Conservation (phyloP, 495 filamentous ascomycete genomes). For the Pseudevernia furfuracea region DNA sequence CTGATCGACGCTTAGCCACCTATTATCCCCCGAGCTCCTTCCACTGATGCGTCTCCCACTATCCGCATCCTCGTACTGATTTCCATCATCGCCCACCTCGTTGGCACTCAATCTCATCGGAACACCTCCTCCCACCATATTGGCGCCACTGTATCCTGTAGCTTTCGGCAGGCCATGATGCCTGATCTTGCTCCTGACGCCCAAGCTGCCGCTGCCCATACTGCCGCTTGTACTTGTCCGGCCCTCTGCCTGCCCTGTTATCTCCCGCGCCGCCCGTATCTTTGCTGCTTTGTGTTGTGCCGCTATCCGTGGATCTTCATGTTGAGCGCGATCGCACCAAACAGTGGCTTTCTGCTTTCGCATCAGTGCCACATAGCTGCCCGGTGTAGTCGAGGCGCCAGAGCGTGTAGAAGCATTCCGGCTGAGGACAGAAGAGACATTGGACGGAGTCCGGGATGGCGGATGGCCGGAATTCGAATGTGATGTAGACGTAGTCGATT, state of each 20-base stretch:
- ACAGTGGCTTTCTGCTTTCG: constrained; percentile 95
- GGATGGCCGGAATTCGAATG: constrained; percentile 44
- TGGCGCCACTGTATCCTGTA: constrained; percentile 63
- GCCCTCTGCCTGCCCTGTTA: constrained; percentile 41
- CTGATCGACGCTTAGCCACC: constrained; percentile 48
- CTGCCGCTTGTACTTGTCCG: constrained; percentile 54
- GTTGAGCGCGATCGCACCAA: constrained; percentile 93
- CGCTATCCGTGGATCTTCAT: constrained; percentile 76
- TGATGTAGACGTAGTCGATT: constrained; percentile 62
- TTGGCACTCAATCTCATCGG: constrained; percentile 88
- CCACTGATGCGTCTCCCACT: constrained; percentile 55
- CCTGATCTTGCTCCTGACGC: constrained; percentile 63
- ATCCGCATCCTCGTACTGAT: constrained; percentile 61
- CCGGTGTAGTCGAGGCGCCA: constrained; percentile 47
- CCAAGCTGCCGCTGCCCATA: constrained; percentile 45
- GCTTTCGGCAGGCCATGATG: constrained; percentile 68
- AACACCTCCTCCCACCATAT: constrained; percentile 68
- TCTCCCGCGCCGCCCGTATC: constrained; percentile 72
- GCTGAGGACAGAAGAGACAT: constrained; percentile 53
- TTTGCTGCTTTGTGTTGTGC: constrained; percentile 78
- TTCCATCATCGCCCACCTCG: constrained; percentile 80
- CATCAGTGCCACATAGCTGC: constrained; percentile 87
- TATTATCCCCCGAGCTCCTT: constrained; percentile 66
- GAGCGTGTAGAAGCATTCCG: constrained; percentile 68
- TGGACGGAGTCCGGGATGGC: constrained; percentile 41